phyloP scores from a whole-genome alignment of 257 asterid species.

The Oldenlandia corymbosa region DNA sequence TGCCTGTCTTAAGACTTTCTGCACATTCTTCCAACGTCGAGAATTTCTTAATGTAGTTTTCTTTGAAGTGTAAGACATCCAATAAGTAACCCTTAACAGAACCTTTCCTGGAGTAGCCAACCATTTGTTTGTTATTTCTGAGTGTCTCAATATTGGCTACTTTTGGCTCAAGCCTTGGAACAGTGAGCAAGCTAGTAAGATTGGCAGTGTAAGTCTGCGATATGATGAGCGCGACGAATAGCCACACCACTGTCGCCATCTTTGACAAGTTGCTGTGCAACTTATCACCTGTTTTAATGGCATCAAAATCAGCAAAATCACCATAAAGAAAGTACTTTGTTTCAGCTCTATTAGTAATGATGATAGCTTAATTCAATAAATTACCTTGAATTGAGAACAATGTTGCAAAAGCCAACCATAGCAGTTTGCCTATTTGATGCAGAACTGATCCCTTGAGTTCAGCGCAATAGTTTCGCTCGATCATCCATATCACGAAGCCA shows the following conservation, averaged over 20 bases:
- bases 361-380: not conserved
- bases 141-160: conserved; percentile 24
- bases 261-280: conserved; percentile 32
- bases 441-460: conserved; percentile 24
- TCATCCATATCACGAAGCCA: conserved; percentile 41
- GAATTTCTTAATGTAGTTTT: conserved; percentile 9
- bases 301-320: not conserved
- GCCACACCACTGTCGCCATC: conserved; percentile 35
- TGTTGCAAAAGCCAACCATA: conserved; percentile 32
- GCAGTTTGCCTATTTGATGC: conserved; percentile 25
- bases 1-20: conserved; percentile 23
- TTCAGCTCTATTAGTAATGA: not conserved
- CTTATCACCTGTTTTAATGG: conserved; percentile 26
- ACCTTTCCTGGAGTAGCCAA: conserved; percentile 26
- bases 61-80: conserved; percentile 14
- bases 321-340: not conserved
- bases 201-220: conserved; percentile 46
- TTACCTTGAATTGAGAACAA: conserved; percentile 22
- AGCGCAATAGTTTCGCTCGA: conserved; percentile 25
- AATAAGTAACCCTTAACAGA: conserved; percentile 22
- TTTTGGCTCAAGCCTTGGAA: conserved; percentile 23
- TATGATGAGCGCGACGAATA: conserved; percentile 33
- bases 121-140: conserved; percentile 18
- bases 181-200: conserved; percentile 39
- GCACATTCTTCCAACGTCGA: conserved; percentile 13